Evolutionary conservation across 306 rosid genomes (phyloP).

Genomic region (Trifolium repens): DNA sequence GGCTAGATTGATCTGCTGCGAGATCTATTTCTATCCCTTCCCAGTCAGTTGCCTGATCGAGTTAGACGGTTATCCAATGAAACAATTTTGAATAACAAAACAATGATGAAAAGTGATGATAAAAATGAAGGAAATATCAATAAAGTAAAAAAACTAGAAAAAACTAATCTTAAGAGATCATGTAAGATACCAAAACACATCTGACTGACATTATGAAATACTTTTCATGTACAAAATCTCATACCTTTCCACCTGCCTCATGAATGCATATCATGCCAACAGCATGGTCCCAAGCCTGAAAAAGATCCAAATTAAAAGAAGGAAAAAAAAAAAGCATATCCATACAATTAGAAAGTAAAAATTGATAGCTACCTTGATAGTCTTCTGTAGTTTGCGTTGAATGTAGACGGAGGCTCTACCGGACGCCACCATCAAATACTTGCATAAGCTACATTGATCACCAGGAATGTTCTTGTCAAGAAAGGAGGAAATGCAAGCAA

Average conservation of each 20-base stretch:
- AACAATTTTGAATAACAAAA: neutral
- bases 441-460: constrained; percentile 48
- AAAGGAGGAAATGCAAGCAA: constrained; percentile 31
- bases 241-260: constrained; percentile 55
- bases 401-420: constrained; percentile 55
- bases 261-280: constrained; percentile 51
- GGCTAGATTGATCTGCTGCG: constrained; percentile 65
- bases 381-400: constrained; percentile 47
- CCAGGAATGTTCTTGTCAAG: constrained; percentile 26
- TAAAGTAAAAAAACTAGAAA: neutral
- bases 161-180: constrained; percentile 14
- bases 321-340: neutral
- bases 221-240: neutral
- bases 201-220: neutral
- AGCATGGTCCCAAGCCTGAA: constrained; percentile 55
- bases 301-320: neutral
- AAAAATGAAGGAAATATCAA: neutral
- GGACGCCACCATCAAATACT: constrained; percentile 58
- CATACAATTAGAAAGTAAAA: constrained; percentile 24
- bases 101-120: neutral
- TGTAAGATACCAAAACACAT: constrained; percentile 11
- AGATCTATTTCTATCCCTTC: constrained; percentile 71
- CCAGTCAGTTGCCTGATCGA: constrained; percentile 83
- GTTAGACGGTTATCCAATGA: constrained; percentile 28
- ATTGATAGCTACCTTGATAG: constrained; percentile 43